Evolutionary conservation across 2,329 filamentous ascomycete species (phyloP).

Genomic region (Exophiala oligosperma): DNA sequence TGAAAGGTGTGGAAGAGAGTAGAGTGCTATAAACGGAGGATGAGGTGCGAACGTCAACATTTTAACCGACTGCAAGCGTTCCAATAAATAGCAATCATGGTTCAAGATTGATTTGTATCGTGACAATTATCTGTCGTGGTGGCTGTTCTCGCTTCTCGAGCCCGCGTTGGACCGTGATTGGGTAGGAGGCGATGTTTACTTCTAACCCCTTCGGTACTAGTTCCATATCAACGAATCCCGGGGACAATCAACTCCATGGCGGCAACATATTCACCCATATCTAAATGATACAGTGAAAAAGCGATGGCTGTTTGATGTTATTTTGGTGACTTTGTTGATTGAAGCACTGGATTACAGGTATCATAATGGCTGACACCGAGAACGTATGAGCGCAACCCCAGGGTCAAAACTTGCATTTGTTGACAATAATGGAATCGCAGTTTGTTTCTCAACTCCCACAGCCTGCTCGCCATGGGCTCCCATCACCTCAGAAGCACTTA

Average conservation of each 20-base stretch:
- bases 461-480: constrained; percentile 33
- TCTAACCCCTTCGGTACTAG: neutral
- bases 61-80: no score
- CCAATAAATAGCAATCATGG: no score
- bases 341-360: no score
- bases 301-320: constrained; percentile 2
- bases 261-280: constrained; percentile 1
- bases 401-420: neutral
- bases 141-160: no score
- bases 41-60: no score
- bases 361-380: constrained; percentile 23
- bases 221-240: neutral
- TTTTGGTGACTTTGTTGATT: no score
- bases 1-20: no score
- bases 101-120: no score
- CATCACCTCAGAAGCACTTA: constrained; percentile 38
- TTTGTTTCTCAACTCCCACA: constrained; percentile 37
- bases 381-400: constrained; percentile 19
- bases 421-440: constrained; percentile 18
- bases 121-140: no score
- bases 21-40: no score
- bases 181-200: neutral
- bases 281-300: neutral
- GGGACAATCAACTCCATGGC: neutral
- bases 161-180: neutral